Percentiles rank a stretch among this genome's conserved stretches.
Evolutionary conservation across 2,329 filamentous ascomycete species (phyloP).

Genomic region (Sarocladium oryzae): DNA sequence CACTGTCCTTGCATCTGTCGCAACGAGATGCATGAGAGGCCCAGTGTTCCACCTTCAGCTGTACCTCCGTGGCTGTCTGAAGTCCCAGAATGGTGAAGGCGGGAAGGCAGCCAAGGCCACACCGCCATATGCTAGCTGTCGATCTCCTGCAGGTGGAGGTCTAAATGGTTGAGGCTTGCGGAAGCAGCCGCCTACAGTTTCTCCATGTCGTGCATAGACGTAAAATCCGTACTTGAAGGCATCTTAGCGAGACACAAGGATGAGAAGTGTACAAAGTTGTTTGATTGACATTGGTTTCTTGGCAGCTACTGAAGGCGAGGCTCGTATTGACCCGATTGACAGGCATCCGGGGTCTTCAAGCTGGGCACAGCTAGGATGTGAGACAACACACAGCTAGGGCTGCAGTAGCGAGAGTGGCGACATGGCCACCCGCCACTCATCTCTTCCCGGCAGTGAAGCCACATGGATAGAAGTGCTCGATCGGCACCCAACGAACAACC

Average conservation of each 20-base stretch:
- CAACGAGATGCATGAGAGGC: not conserved
- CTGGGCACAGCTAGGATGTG: not conserved
- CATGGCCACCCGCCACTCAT: not conserved
- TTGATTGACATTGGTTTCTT: not conserved
- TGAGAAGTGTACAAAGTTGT: not conserved
- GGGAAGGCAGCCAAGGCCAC: not conserved
- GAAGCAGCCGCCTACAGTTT: not conserved
- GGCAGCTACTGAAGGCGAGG: not conserved
- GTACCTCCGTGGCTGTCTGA: conserved; percentile 3
- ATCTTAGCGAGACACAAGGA: not conserved
- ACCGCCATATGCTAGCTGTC: not conserved
- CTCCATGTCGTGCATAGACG: conserved; percentile 1
- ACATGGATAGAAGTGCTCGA: not conserved
- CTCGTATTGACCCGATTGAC: not conserved
- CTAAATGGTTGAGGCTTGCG: not conserved
- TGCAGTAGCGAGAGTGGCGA: not conserved
- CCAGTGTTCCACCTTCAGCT: not conserved
- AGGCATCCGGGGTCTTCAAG: not conserved
- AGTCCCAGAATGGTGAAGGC: not conserved
- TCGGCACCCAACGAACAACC: not conserved
- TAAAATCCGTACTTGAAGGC: not conserved
- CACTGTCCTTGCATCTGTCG: not conserved
- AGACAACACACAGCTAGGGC: not conserved
- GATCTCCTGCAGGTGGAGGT: not conserved
- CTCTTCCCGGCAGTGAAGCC: not conserved